phyloP scores from a whole-genome alignment of 2,329 filamentous ascomycete species.

The Dactylonectria estremocensis region DNA sequence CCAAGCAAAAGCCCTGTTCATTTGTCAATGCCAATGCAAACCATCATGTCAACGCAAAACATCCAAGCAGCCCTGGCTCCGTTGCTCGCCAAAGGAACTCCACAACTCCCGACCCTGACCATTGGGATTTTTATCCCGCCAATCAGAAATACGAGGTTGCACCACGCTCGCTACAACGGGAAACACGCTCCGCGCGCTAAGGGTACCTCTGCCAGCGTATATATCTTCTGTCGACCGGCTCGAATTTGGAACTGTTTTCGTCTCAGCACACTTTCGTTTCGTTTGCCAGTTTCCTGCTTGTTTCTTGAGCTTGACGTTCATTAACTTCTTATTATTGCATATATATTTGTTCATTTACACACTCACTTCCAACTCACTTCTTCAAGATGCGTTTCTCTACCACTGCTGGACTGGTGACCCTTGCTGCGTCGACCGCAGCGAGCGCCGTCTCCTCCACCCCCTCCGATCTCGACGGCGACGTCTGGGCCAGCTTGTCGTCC shows the following conservation, averaged over 20 bases:
- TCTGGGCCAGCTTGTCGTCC: slow-evolving; percentile 45
- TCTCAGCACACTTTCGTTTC: slow-evolving; percentile 11
- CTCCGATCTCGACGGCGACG: slow-evolving; percentile 49
- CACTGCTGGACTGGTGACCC: slow-evolving; percentile 37
- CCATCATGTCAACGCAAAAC: neutral
- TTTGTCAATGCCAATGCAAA: neutral
- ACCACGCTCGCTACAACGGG: neutral
- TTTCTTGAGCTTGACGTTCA: slow-evolving; percentile 1
- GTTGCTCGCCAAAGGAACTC: too few relatives aligned
- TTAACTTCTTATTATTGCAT: neutral
- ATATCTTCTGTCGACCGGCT: neutral
- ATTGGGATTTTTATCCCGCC: slow-evolving; percentile 15
- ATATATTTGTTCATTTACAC: neutral
- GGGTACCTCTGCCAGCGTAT: neutral
- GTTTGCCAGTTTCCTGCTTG: neutral
- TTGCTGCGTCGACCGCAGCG: slow-evolving; percentile 45
- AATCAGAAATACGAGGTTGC: neutral
- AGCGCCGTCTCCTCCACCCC: slow-evolving; percentile 37
- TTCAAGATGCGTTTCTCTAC: slow-evolving; percentile 46
- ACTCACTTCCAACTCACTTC: slow-evolving; percentile 1
- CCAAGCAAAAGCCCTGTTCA: neutral
- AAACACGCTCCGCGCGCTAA: neutral
- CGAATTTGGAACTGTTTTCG: slow-evolving; percentile 10
- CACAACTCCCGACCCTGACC: neutral
- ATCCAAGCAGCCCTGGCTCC: neutral